Percentiles rank a stretch among this genome's conserved stretches.
phyloP scores from a whole-genome alignment of 805 yeast species.

The Metschnikowia kofuensis region DNA sequence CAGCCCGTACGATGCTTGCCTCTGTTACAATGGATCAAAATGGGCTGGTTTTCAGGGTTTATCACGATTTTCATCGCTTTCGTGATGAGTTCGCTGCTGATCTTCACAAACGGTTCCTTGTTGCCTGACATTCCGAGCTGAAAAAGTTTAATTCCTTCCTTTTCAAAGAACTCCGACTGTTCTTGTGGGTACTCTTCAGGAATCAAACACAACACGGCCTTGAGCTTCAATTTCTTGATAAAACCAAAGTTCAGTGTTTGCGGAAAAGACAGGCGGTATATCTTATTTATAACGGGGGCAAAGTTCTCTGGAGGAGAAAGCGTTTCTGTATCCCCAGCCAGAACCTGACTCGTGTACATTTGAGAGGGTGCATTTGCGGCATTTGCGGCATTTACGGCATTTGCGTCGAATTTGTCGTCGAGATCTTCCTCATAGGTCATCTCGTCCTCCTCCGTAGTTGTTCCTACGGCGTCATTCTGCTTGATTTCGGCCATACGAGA shows the following conservation, averaged over 20 bases:
- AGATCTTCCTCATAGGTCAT: conserved; percentile 37
- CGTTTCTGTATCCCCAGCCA: conserved; percentile 14
- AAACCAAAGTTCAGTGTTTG: conserved; percentile 77
- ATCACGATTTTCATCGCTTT: conserved; percentile 78
- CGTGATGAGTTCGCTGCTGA: conserved; percentile 62
- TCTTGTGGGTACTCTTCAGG: conserved; percentile 90
- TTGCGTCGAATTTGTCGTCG: conserved; percentile 38
- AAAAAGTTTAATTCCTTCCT: conserved; percentile 63
- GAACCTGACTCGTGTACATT: conserved; percentile 2
- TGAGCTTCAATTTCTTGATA: conserved; percentile 57
- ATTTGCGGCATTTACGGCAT: conserved; percentile 10
- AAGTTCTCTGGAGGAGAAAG: conserved; percentile 86
- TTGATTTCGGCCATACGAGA: conserved; percentile 27
- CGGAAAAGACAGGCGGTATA: conserved; percentile 90
- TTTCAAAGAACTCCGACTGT: conserved; percentile 59
- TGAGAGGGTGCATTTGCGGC: background rate
- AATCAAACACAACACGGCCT: conserved; percentile 75
- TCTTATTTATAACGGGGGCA: conserved; percentile 67
- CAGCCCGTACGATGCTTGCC: conserved; percentile 98
- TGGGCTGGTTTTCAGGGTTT: conserved; percentile 86
- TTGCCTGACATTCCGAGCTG: conserved; percentile 95
- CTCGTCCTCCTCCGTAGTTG: conserved; percentile 29
- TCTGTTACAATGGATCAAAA: conserved; percentile 90
- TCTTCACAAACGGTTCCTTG: conserved; percentile 89
- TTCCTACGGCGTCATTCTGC: conserved; percentile 23